phyloP scores from a whole-genome alignment of 805 yeast genomes.

The Saturnispora zaruensis region DNA sequence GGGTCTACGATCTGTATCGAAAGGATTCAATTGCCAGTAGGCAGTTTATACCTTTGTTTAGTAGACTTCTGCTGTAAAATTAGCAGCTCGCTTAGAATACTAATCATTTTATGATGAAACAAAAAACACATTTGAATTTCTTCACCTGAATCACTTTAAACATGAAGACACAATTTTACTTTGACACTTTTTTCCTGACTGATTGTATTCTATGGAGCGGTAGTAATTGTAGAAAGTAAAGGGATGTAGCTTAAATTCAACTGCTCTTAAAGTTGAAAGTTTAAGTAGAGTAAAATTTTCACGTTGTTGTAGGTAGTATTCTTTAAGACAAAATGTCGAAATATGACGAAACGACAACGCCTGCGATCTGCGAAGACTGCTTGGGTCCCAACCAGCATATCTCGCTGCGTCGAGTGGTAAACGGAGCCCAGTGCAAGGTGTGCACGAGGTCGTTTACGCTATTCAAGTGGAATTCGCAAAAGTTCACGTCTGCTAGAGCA shows the following conservation, averaged over 20 bases:
- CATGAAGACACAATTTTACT: slow-evolving; percentile 6
- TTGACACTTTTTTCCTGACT: slow-evolving; percentile 3
- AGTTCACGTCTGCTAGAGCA: slow-evolving; percentile 23
- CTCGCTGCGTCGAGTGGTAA: slow-evolving; percentile 60
- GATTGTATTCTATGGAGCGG: background rate
- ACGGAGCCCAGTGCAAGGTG: slow-evolving; percentile 75
- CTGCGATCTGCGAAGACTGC: slow-evolving; percentile 67
- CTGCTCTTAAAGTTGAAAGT: background rate
- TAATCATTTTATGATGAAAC: slow-evolving; percentile 3
- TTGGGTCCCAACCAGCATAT: slow-evolving; percentile 58
- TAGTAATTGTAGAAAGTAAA: background rate
- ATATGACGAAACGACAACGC: slow-evolving; percentile 27
- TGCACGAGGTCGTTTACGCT: slow-evolving; percentile 82
- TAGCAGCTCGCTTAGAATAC: background rate
- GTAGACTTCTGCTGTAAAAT: background rate
- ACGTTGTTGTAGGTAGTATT: too few species aligned
- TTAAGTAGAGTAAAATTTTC: background rate
- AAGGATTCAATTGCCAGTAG: background rate
- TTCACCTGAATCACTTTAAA: slow-evolving; percentile 5
- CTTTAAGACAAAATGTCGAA: slow-evolving; percentile 4
- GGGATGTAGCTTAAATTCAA: background rate
- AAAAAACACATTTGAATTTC: slow-evolving; percentile 6
- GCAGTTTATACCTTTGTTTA: background rate
- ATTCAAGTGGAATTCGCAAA: slow-evolving; percentile 49
- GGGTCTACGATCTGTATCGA: background rate